A percentile compares a stretch with the other conserved stretches of the same genome.
phyloP scores from a whole-genome alignment of 768 basidiomycete genomes.

The Porphyrellus cyaneotinctus region DNA sequence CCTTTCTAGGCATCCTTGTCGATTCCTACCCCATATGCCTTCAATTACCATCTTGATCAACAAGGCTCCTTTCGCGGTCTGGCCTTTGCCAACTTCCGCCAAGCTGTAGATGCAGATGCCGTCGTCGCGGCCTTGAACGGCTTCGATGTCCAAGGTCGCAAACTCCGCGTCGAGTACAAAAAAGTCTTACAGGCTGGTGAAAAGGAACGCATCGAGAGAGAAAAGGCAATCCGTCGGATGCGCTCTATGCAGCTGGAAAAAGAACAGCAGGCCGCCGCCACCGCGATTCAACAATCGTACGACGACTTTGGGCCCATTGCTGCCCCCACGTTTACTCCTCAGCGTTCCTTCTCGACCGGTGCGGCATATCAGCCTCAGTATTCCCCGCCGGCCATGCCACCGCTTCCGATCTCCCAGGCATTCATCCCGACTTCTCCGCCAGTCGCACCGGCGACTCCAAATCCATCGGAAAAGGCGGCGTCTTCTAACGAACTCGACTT shows the following conservation, averaged over 20 bases:
- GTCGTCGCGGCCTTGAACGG: slow-evolving; percentile 96
- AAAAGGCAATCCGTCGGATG: slow-evolving; percentile 98
- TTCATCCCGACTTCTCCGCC: slow-evolving; percentile 49
- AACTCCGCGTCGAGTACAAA: slow-evolving; percentile 98
- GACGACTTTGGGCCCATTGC: slow-evolving; percentile 70
- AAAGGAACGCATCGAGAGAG: slow-evolving; percentile 97
- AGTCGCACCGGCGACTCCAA: slow-evolving; percentile 55
- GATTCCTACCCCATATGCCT: slow-evolving; percentile 96
- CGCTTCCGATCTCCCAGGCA: slow-evolving; percentile 38
- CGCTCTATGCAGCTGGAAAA: slow-evolving; percentile 94
- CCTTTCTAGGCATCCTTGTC: slow-evolving; percentile 71
- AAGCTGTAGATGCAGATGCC: slow-evolving; percentile 86
- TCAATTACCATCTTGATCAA: slow-evolving; percentile 98
- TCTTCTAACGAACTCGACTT: slow-evolving; percentile 78
- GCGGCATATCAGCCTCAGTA: slow-evolving; percentile 61
- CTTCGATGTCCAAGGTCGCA: slow-evolving; percentile 93
- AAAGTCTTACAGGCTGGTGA: slow-evolving; percentile 99
- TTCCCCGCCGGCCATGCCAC: slow-evolving; percentile 53
- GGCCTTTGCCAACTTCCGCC: slow-evolving; percentile 97
- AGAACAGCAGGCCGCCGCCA: slow-evolving; percentile 46
- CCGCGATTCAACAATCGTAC: slow-evolving; percentile 43
- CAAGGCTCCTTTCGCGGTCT: slow-evolving; percentile 95
- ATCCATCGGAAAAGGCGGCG: slow-evolving; percentile 59
- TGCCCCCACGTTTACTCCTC: slow-evolving; percentile 57
- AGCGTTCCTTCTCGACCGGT: slow-evolving; percentile 67